Conservation (phyloP, 1,284 basidiomycete genomes). For the Ustilago cynodontis region DNA sequence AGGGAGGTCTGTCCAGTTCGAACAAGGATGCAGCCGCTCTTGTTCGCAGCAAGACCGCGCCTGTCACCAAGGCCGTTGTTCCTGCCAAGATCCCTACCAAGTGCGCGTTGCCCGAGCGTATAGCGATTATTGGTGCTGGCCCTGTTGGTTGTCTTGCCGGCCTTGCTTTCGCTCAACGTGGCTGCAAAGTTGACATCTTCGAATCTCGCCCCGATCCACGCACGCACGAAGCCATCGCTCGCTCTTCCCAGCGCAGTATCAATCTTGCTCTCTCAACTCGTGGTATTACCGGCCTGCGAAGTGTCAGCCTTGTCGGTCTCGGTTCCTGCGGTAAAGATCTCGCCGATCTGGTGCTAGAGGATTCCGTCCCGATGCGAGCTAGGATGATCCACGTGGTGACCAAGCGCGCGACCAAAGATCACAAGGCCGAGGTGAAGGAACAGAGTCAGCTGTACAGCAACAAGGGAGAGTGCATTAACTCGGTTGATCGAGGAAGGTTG, state of each 20-base stretch:
- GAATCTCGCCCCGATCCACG: conserved; percentile 80
- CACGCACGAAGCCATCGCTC: conserved; percentile 44
- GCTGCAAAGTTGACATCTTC: conserved; percentile 90
- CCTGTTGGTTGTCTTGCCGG: conserved; percentile 94
- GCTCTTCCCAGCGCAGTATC: conserved; percentile 78
- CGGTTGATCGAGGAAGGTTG: conserved; percentile 87
- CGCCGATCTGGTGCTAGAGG: conserved; percentile 80
- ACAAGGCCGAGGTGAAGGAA: conserved; percentile 45
- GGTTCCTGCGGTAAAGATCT: conserved; percentile 71
- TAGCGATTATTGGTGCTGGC: conserved; percentile 80
- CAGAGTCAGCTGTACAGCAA: conserved; percentile 82
- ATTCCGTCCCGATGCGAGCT: conserved; percentile 91
- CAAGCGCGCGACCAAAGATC: conserved; percentile 10
- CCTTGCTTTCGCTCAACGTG: conserved; percentile 84
- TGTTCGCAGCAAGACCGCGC: background rate
- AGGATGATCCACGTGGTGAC: conserved; percentile 89
- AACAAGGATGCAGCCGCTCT: background rate
- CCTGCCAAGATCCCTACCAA: conserved; percentile 18
- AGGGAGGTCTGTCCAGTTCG: background rate
- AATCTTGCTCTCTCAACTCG: conserved; percentile 95
- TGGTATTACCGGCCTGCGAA: conserved; percentile 86
- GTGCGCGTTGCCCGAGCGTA: conserved; percentile 50
- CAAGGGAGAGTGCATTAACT: conserved; percentile 91
- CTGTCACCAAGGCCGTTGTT: background rate
- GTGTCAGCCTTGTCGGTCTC: conserved; percentile 72